phyloP scores from a whole-genome alignment of 768 basidiomycete species.

The Hygrocybe punicea region DNA sequence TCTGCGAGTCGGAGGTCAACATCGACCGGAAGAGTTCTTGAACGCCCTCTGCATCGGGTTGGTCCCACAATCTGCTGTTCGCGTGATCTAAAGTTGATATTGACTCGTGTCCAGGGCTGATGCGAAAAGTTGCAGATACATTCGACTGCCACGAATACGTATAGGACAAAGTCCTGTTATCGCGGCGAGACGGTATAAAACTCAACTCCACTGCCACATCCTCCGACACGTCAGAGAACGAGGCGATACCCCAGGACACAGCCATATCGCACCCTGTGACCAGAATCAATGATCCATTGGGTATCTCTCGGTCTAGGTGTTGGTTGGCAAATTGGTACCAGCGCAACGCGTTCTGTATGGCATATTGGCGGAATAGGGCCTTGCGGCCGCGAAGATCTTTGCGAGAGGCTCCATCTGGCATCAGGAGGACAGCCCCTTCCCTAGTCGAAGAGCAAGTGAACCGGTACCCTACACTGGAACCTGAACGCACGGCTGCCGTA shows the following conservation, averaged over 20 bases:
- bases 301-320: background rate
- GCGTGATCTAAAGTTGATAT: background rate
- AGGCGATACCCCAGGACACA: background rate
- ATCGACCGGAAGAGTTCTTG: too few species aligned
- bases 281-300: background rate
- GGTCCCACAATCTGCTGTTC: too few species aligned
- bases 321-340: background rate
- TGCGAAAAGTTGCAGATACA: background rate
- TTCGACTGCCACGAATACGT: background rate
- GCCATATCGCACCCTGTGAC: background rate
- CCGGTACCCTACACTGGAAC: background rate
- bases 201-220: background rate
- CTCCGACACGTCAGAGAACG: background rate
- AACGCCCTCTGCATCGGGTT: too few species aligned
- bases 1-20: too few species aligned
- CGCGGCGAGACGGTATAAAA: background rate
- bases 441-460: background rate
- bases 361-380: background rate
- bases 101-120: background rate
- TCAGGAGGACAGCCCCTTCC: background rate
- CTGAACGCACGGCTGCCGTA: background rate
- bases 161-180: background rate
- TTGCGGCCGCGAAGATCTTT: background rate
- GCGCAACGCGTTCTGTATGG: background rate
- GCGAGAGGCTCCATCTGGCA: background rate